These are phyloP conservation scores for Leccinum incarnatum DNA, from an alignment of 768 basidiomycete species.

Conservation along the genomic window DNA sequence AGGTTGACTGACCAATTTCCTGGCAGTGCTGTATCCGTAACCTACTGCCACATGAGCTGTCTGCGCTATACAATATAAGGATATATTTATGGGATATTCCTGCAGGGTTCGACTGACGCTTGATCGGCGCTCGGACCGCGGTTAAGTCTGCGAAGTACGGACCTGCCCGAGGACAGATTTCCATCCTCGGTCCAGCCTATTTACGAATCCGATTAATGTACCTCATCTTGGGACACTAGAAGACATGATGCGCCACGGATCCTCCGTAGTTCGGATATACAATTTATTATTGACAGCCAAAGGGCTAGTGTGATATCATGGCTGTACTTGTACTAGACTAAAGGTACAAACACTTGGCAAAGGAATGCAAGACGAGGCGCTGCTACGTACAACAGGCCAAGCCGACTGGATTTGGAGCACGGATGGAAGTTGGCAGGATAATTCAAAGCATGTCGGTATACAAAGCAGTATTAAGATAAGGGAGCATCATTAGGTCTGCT, in stretches of 20 bases:
- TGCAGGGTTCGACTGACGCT: not conserved
- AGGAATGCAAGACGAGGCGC: not conserved
- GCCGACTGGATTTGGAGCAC: not conserved
- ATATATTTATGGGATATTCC: constrained; percentile 27
- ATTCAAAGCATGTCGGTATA: not conserved
- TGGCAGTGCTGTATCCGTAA: constrained; percentile 36
- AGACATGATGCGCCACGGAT: constrained; percentile 8
- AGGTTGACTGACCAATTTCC: constrained; percentile 29
- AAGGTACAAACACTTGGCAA: not conserved
- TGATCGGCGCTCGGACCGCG: not conserved
- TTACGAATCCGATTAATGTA: not conserved
- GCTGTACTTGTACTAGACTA: not conserved
- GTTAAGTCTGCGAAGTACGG: not conserved
- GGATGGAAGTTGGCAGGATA: not conserved
- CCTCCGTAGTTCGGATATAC: not conserved
- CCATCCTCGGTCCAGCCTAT: not conserved
- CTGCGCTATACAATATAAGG: constrained; percentile 22
- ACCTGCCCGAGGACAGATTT: not conserved
- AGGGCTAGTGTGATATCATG: not conserved
- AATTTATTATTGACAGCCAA: not conserved
- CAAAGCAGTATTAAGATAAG: constrained; percentile 4
- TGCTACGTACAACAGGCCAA: not conserved
- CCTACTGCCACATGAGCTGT: constrained; percentile 17
- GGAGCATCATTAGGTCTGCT: not conserved
- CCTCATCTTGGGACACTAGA: not conserved